phyloP scores from a whole-genome alignment of 2,329 filamentous ascomycete species.

The Neoarthrinium moseri region DNA sequence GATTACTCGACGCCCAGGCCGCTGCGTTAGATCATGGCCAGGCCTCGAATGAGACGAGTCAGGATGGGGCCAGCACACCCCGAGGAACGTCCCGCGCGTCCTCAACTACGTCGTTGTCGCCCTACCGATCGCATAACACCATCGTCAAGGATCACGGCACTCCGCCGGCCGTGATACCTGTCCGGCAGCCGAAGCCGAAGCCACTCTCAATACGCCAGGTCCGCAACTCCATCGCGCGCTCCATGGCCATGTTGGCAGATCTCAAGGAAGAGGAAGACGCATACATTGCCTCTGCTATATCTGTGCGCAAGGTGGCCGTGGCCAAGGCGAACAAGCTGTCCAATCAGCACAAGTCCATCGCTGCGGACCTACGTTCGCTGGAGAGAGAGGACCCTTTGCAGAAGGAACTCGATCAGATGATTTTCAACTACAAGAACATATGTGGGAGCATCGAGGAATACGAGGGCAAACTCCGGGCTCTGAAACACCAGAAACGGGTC shows the following conservation, averaged over 20 bases:
- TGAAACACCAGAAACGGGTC: conserved; percentile 60
- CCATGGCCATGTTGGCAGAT: conserved; percentile 62
- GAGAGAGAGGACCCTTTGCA: conserved; percentile 59
- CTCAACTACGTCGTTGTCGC: conserved; percentile 11
- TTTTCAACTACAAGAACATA: conserved; percentile 50
- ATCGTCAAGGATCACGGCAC: conserved; percentile 27
- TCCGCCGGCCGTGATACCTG: conserved; percentile 47
- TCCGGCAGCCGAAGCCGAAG: conserved; percentile 54
- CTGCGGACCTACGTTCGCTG: conserved; percentile 50
- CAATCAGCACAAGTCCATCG: conserved; percentile 48
- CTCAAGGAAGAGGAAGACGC: conserved; percentile 69
- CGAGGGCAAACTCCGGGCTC: conserved; percentile 60
- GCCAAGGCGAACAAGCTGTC: conserved; percentile 54
- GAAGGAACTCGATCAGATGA: conserved; percentile 59
- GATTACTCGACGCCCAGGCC: conserved; percentile 57
- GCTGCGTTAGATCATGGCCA: conserved; percentile 42
- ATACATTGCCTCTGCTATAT: conserved; percentile 55
- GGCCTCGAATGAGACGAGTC: conserved; percentile 14
- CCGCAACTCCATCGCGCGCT: conserved; percentile 61
- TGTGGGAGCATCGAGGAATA: conserved; percentile 64
- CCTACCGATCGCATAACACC: conserved; percentile 25
- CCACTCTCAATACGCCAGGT: conserved; percentile 60
- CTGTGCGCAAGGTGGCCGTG: conserved; percentile 56
- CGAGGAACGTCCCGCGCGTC: conserved; percentile 20
- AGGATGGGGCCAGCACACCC: conserved; percentile 34